A percentile compares a stretch with the other conserved stretches of the same genome.
Evolutionary conservation across 108 stramenopile species (phyloP).

Genomic region (Cylindrotheca fusiformis): DNA sequence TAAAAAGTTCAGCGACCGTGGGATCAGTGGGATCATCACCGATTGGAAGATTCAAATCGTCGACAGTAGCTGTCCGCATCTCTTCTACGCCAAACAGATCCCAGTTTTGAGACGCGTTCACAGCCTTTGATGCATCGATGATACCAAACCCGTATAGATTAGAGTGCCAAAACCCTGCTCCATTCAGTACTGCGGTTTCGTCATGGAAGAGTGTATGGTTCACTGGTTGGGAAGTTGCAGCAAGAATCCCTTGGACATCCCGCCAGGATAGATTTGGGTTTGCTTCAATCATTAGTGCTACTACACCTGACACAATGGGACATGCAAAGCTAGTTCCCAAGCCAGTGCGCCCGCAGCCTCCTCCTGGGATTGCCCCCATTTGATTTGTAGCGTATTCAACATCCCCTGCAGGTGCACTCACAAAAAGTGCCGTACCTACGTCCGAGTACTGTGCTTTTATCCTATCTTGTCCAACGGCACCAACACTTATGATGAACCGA

Average conservation of each 20-base stretch:
- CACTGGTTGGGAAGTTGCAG: slow-evolving; percentile 25
- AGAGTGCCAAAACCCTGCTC: slow-evolving; percentile 35
- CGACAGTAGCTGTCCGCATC: slow-evolving; percentile 12
- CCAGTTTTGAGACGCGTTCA: slow-evolving; percentile 27
- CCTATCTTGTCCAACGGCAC: slow-evolving; percentile 37
- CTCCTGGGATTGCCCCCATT: slow-evolving; percentile 24
- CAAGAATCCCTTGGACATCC: slow-evolving; percentile 50
- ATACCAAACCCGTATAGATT: slow-evolving; percentile 48
- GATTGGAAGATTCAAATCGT: slow-evolving; percentile 8
- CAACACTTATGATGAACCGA: slow-evolving; percentile 41
- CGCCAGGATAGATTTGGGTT: slow-evolving; percentile 44
- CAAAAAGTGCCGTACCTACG: slow-evolving; percentile 36
- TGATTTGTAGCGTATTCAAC: slow-evolving; percentile 17
- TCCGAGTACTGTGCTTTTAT: slow-evolving; percentile 40
- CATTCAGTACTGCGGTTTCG: slow-evolving; percentile 18
- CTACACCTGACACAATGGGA: slow-evolving; percentile 43
- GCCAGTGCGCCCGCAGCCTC: slow-evolving; percentile 11
- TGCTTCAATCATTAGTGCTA: slow-evolving; percentile 46
- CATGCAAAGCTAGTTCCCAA: slow-evolving; percentile 42
- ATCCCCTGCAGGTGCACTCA: slow-evolving; percentile 43
- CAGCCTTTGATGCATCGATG: slow-evolving; percentile 43
- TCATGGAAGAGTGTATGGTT: slow-evolving; percentile 3
- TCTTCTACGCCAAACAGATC: slow-evolving; percentile 18
- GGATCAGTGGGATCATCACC: slow-evolving; percentile 5
- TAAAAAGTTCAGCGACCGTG: slow-evolving; percentile 9